These are phyloP conservation scores for Aspergillus viridinutans DNA, from an alignment of 2,329 filamentous ascomycete genomes.

Conservation along the genomic window DNA sequence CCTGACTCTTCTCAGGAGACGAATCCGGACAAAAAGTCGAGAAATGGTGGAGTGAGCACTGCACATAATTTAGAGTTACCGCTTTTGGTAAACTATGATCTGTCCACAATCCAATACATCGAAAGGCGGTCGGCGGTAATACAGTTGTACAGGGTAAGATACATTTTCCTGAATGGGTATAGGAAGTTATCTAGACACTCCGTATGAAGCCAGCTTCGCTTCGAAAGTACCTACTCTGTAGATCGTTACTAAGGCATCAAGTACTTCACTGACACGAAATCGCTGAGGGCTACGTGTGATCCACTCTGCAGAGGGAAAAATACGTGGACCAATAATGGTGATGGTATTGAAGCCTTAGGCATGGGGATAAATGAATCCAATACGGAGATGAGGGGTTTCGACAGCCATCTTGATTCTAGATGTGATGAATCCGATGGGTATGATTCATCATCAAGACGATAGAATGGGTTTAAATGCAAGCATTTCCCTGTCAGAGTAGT, in stretches of 20 bases:
- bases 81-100: neutral
- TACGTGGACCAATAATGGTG: conserved; percentile 23
- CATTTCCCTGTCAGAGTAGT: neutral
- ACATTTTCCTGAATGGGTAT: neutral
- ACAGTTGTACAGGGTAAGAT: neutral
- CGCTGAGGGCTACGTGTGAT: conserved; percentile 4
- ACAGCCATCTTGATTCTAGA: neutral
- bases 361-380: neutral
- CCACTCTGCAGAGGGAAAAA: conserved; percentile 7
- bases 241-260: neutral
- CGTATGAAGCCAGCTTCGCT: neutral
- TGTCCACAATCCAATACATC: neutral
- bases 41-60: neutral
- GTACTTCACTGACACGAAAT: neutral
- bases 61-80: neutral
- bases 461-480: neutral
- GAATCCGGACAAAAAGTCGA: neutral
- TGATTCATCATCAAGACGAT: neutral
- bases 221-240: neutral
- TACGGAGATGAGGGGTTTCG: conserved; percentile 3
- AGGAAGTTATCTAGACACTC: neutral
- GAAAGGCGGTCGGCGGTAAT: neutral
- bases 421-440: neutral
- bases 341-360: neutral
- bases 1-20: neutral